A percentile compares a stretch with the other conserved stretches of the same genome.
Evolutionary conservation across 345 rosid species (phyloP).

Genomic region (Populus pruinosa): DNA sequence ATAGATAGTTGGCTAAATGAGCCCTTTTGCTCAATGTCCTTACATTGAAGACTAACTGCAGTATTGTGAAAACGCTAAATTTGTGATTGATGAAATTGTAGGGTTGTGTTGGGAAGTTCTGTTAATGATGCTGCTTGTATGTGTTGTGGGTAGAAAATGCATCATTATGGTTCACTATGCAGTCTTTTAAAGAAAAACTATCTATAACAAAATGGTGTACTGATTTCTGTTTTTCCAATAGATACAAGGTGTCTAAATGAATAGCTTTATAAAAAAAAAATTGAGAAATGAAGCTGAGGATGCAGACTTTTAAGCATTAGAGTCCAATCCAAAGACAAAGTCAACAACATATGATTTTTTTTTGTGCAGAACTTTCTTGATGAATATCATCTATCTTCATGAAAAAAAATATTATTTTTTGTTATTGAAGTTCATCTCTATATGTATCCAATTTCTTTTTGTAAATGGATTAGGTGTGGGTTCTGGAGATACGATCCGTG

Average conservation of each 20-base stretch:
- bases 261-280: not conserved
- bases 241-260: constrained; percentile 1
- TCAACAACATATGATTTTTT: not conserved
- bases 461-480: constrained; percentile 64
- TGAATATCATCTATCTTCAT: constrained; percentile 1
- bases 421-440: not conserved
- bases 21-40: too few relatives aligned
- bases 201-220: not conserved
- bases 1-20: not conserved
- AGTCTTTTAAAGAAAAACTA: not conserved
- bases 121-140: too few relatives aligned
- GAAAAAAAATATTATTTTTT: not conserved
- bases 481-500: constrained; percentile 71
- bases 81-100: too few relatives aligned
- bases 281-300: not conserved
- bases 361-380: not conserved
- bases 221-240: not conserved
- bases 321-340: not conserved
- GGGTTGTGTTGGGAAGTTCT: too few relatives aligned
- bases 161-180: too few relatives aligned
- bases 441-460: not conserved
- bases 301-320: not conserved
- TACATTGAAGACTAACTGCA: too few relatives aligned
- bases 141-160: too few relatives aligned
- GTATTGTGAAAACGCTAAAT: too few relatives aligned